Conservation (phyloP, 2,329 filamentous ascomycete species). For the Fusarium burgessii region DNA sequence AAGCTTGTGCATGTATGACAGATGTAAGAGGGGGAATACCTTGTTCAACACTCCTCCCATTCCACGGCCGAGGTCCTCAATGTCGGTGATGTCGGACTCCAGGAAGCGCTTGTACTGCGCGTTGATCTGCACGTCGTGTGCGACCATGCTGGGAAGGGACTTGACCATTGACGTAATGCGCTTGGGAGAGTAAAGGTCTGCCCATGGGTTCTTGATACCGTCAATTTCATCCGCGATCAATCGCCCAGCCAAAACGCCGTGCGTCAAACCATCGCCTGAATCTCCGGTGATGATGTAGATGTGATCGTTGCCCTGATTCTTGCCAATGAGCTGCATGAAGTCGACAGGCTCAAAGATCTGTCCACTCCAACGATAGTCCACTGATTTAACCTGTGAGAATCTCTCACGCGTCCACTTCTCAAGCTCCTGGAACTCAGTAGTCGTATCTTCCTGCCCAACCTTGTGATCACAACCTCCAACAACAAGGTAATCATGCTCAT, state of each 20-base stretch:
- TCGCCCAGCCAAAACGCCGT: conserved; percentile 64
- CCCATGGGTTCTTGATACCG: conserved; percentile 62
- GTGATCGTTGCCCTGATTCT: conserved; percentile 63
- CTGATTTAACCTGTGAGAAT: conserved; percentile 60
- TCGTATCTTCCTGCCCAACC: conserved; percentile 63
- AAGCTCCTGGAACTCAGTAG: conserved; percentile 61
- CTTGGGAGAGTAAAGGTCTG: conserved; percentile 62
- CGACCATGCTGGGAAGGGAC: conserved; percentile 58
- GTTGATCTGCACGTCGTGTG: conserved; percentile 67
- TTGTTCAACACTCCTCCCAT: conserved; percentile 65
- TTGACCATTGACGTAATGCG: conserved; percentile 59
- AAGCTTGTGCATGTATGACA: not conserved
- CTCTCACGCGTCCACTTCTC: conserved; percentile 65
- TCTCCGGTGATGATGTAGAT: conserved; percentile 68
- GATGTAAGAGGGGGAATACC: conserved; percentile 1
- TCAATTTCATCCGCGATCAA: conserved; percentile 67
- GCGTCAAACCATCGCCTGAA: conserved; percentile 68
- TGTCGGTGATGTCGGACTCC: conserved; percentile 66
- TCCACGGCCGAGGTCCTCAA: conserved; percentile 64
- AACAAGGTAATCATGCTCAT: conserved; percentile 65
- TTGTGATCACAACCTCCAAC: conserved; percentile 70
- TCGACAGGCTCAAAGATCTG: conserved; percentile 69
- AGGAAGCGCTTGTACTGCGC: conserved; percentile 66
- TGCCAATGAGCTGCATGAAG: conserved; percentile 67
- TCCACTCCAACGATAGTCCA: conserved; percentile 69